Evolutionary conservation across 1,284 basidiomycete genomes (phyloP).

Genomic region (Ceratobasidium theobromae): DNA sequence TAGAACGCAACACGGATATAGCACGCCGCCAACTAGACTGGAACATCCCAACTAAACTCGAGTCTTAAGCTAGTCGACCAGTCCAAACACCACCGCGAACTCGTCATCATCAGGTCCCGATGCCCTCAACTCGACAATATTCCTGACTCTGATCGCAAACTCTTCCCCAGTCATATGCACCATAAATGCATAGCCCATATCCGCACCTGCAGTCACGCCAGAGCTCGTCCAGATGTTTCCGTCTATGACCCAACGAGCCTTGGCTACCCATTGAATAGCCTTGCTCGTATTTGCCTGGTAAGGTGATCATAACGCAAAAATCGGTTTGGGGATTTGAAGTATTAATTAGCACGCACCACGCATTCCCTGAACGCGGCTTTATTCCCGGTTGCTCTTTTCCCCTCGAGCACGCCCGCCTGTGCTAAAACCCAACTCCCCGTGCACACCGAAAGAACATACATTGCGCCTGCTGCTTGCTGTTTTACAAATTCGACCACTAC

Average conservation of each 20-base stretch:
- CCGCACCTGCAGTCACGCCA: slow-evolving; percentile 47
- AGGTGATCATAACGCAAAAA: neutral
- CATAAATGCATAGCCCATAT: slow-evolving; percentile 46
- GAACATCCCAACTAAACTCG: neutral
- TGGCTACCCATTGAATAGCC: slow-evolving; percentile 41
- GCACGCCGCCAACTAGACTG: neutral
- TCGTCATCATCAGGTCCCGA: slow-evolving; percentile 17
- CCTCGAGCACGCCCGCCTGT: slow-evolving; percentile 31
- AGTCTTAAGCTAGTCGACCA: neutral
- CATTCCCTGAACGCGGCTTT: slow-evolving; percentile 23
- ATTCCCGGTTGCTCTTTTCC: slow-evolving; percentile 33
- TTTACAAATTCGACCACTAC: slow-evolving; percentile 19
- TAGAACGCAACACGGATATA: no score
- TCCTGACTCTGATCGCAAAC: slow-evolving; percentile 22
- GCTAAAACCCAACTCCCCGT: slow-evolving; percentile 33
- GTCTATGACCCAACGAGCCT: slow-evolving; percentile 48
- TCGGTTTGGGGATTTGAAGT: neutral
- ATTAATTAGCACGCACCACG: neutral
- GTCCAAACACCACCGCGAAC: slow-evolving; percentile 11
- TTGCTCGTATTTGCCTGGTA: slow-evolving; percentile 20
- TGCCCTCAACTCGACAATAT: slow-evolving; percentile 20
- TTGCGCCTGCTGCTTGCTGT: slow-evolving; percentile 1
- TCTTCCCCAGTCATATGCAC: slow-evolving; percentile 3
- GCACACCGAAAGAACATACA: slow-evolving; percentile 34
- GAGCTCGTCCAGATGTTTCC: slow-evolving; percentile 48